Conservation (phyloP, 371 early-diverging fungal species). For the Phascolomyces articulosus region DNA sequence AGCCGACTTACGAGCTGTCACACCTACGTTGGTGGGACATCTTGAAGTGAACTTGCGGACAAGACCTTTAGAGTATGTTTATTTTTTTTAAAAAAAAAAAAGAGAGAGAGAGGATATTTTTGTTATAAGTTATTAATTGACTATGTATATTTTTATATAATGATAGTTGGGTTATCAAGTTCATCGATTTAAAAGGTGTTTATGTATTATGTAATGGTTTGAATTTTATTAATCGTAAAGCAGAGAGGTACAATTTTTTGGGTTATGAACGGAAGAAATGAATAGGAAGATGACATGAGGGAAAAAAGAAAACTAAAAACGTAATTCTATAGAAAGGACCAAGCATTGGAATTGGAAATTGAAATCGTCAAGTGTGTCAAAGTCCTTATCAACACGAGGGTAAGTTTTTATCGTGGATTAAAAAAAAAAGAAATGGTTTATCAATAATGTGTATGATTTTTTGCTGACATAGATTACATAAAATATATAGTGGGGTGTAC, state of each 20-base stretch:
- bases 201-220: slow-evolving; percentile 61
- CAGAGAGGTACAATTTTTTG: slow-evolving; percentile 45
- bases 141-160: slow-evolving; percentile 3
- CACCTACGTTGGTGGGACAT: slow-evolving; percentile 37
- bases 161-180: slow-evolving; percentile 52
- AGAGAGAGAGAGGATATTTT: neutral
- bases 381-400: slow-evolving; percentile 64
- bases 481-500: slow-evolving; percentile 63
- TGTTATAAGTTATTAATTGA: neutral
- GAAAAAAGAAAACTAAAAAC: neutral
- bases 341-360: slow-evolving; percentile 64
- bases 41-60: slow-evolving; percentile 51
- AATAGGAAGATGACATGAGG: neutral
- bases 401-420: slow-evolving; percentile 13
- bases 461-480: no score
- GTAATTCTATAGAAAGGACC: slow-evolving; percentile 48
- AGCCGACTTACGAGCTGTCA: slow-evolving; percentile 42
- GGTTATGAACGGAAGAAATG: slow-evolving; percentile 55
- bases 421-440: no score
- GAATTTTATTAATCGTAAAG: slow-evolving; percentile 43
- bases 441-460: no score
- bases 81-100: neutral
- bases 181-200: slow-evolving; percentile 72
- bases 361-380: slow-evolving; percentile 78
- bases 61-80: slow-evolving; percentile 41